Percentiles rank a stretch among this genome's conserved stretches.
These are phyloP conservation scores for Cryptosporidium ryanae DNA, from an alignment of 169 alveolate species.

Conservation along the genomic window DNA sequence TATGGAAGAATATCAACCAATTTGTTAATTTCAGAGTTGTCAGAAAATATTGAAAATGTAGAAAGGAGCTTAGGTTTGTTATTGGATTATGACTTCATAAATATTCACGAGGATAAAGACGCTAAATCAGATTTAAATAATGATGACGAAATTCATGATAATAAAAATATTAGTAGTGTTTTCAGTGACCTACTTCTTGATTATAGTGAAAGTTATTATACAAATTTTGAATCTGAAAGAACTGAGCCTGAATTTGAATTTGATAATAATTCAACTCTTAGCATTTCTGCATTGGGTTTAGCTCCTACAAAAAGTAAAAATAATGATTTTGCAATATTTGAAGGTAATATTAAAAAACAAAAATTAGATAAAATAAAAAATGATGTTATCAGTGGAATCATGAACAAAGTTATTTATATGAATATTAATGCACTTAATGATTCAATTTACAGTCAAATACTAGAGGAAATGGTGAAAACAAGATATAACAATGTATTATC, in stretches of 20 bases:
- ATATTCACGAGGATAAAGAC: background rate
- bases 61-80: slow-evolving; percentile 11
- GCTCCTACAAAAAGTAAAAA: background rate
- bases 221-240: background rate
- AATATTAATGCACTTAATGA: slow-evolving; percentile 17
- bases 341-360: background rate
- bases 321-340: background rate
- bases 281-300: background rate
- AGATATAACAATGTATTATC: slow-evolving; percentile 55
- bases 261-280: background rate
- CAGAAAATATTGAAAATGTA: slow-evolving; percentile 38
- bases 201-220: slow-evolving; percentile 7
- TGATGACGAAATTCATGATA: background rate
- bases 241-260: background rate
- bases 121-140: background rate
- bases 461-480: slow-evolving; percentile 49
- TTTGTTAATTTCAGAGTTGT: slow-evolving; percentile 33
- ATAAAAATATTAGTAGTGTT: background rate
- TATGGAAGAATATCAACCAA: slow-evolving; percentile 61
- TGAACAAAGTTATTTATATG: slow-evolving; percentile 32
- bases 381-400: background rate
- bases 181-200: slow-evolving; percentile 43
- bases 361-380: background rate
- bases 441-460: slow-evolving; percentile 45
- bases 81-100: slow-evolving; percentile 16